Conservation (phyloP, 1,139 yeast genomes). For the Citeromyces hawaiiensis region DNA sequence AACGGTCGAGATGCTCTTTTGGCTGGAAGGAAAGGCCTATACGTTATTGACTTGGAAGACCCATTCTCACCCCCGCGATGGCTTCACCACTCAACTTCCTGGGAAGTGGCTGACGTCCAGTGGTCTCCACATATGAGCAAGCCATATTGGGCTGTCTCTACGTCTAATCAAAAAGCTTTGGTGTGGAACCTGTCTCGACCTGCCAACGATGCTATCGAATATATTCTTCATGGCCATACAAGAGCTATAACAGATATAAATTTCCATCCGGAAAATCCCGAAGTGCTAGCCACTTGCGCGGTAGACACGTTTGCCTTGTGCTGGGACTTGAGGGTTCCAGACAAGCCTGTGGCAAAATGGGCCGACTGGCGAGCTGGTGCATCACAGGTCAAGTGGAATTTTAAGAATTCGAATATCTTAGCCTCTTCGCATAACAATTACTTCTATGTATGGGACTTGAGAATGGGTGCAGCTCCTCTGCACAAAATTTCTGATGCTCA, state of each 20-base stretch:
- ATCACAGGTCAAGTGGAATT: conserved; percentile 90
- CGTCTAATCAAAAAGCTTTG: conserved; percentile 89
- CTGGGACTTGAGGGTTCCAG: conserved; percentile 85
- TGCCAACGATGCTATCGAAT: conserved; percentile 67
- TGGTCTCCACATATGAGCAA: conserved; percentile 87
- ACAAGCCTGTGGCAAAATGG: conserved; percentile 58
- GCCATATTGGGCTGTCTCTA: conserved; percentile 86
- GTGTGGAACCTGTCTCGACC: conserved; percentile 84
- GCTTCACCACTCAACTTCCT: conserved; percentile 82
- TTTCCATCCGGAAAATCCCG: conserved; percentile 82
- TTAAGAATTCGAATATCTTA: conserved; percentile 55
- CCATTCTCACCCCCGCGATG: conserved; percentile 93
- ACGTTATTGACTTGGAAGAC: conserved; percentile 85
- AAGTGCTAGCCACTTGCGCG: conserved; percentile 84
- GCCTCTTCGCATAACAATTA: conserved; percentile 81
- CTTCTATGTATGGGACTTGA: conserved; percentile 75
- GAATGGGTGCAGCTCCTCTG: conserved; percentile 73
- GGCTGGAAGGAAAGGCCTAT: conserved; percentile 83
- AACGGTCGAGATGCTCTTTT: conserved; percentile 87
- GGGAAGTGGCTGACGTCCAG: conserved; percentile 99
- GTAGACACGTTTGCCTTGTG: conserved; percentile 77
- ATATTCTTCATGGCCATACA: conserved; percentile 77
- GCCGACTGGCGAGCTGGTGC: conserved; percentile 96
- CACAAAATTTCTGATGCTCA: conserved; percentile 55
- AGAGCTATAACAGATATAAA: conserved; percentile 94